phyloP scores from a whole-genome alignment of 495 filamentous ascomycete genomes.

The Rhypophila decipiens region DNA sequence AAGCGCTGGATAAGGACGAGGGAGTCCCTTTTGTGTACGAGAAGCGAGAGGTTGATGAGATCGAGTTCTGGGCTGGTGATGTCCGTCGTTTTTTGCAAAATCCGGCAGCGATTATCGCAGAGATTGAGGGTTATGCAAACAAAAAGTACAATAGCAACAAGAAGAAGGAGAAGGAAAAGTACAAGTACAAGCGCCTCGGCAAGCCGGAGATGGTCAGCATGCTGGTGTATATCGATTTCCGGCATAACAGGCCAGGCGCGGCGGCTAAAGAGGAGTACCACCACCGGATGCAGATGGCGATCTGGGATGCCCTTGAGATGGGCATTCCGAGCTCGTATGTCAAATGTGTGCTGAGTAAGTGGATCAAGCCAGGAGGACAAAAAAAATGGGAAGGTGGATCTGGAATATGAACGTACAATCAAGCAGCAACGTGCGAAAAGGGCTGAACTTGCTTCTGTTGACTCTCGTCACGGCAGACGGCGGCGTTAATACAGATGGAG shows the following conservation, averaged over 20 bases:
- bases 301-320: slow-evolving; percentile 27
- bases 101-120: too few relatives aligned
- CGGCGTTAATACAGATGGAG: too few relatives aligned
- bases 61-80: slow-evolving; percentile 12
- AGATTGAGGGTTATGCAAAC: too few relatives aligned
- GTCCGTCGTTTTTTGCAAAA: too few relatives aligned
- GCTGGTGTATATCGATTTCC: slow-evolving; percentile 35
- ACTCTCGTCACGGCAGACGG: too few relatives aligned
- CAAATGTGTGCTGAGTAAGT: slow-evolving; percentile 15
- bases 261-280: slow-evolving; percentile 26
- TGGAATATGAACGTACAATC: too few relatives aligned
- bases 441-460: too few relatives aligned
- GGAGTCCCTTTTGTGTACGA: slow-evolving; percentile 33
- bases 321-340: slow-evolving; percentile 28
- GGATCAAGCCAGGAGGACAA: slow-evolving; percentile 14
- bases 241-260: slow-evolving; percentile 9
- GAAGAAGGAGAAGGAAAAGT: not conserved
- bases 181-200: not conserved
- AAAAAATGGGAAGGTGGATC: not conserved
- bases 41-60: slow-evolving; percentile 19
- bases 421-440: too few relatives aligned
- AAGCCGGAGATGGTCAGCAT: slow-evolving; percentile 11
- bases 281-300: slow-evolving; percentile 31
- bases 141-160: not conserved
- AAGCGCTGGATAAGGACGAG: slow-evolving; percentile 26